phyloP scores from a whole-genome alignment of 2,329 filamentous ascomycete species.

The Exophiala phaeomuriformis region DNA sequence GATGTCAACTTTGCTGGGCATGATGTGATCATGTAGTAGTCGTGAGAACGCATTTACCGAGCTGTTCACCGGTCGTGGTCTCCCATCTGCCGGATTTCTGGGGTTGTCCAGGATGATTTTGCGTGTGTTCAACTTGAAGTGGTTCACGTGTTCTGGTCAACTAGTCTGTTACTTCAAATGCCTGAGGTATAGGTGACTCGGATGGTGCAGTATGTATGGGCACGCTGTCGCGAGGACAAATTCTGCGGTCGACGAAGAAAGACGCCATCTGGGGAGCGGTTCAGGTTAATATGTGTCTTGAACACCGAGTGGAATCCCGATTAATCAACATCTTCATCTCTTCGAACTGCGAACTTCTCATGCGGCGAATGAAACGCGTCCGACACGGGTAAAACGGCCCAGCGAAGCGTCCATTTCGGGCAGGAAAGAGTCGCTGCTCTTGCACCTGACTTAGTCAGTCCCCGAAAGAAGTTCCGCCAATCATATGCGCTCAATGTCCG shows the following conservation, averaged over 20 bases:
- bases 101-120: no score
- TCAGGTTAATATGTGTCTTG: neutral
- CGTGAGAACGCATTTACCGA: neutral
- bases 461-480: no score
- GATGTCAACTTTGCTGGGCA: neutral
- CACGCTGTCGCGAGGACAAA: neutral
- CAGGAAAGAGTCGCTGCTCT: neutral
- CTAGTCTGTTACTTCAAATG: no score
- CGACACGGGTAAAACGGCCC: neutral
- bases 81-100: neutral
- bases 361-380: neutral
- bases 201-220: neutral
- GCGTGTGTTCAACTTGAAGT: no score
- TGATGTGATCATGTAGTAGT: neutral
- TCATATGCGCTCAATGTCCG: no score
- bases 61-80: neutral
- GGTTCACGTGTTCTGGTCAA: no score
- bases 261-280: neutral
- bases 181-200: neutral
- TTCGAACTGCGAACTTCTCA: neutral
- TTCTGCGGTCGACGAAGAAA: neutral
- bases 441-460: no score
- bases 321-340: slow-evolving; percentile 3
- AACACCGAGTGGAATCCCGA: neutral
- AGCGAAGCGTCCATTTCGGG: neutral